A percentile compares a stretch with the other conserved stretches of the same genome.
phyloP scores from a whole-genome alignment of 1,284 basidiomycete genomes.

The Fistulinella cinereoalba region DNA sequence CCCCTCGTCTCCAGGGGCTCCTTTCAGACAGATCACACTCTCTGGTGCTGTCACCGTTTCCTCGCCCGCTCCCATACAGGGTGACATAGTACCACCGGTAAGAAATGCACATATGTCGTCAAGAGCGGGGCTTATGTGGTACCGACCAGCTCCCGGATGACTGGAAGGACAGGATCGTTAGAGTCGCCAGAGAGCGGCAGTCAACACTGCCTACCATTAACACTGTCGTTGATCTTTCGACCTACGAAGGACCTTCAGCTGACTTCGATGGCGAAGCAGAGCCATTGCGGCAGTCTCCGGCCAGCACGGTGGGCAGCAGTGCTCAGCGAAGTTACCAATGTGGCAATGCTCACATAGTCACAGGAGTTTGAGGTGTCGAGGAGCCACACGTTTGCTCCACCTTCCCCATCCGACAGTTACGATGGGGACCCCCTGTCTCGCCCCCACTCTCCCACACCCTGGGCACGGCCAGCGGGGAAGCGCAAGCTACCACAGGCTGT shows the following conservation, averaged over 20 bases:
- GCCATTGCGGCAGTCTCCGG: conserved; percentile 36
- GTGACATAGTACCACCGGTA: conserved; percentile 49
- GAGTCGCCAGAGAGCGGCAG: conserved; percentile 34
- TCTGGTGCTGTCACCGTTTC: conserved; percentile 29
- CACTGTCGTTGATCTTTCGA: conserved; percentile 36
- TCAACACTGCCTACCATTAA: conserved; percentile 36
- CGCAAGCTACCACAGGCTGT: conserved; percentile 39
- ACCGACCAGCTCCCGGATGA: conserved; percentile 47
- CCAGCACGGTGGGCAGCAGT: conserved; percentile 34
- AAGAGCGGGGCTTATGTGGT: conserved; percentile 10
- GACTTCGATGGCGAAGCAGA: conserved; percentile 33
- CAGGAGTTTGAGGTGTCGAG: conserved; percentile 34
- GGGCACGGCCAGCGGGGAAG: conserved; percentile 25
- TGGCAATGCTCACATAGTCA: conserved; percentile 32
- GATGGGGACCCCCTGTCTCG: conserved; percentile 37
- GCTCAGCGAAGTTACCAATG: conserved; percentile 28
- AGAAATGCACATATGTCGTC: conserved; percentile 14
- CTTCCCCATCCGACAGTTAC: conserved; percentile 36
- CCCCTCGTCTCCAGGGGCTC: conserved; percentile 28
- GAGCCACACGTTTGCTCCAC: conserved; percentile 33
- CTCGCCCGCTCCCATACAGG: conserved; percentile 21
- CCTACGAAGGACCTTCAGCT: conserved; percentile 29
- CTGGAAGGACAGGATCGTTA: conserved; percentile 47
- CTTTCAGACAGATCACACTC: conserved; percentile 32
- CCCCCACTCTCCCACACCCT: conserved; percentile 35